phyloP scores from a whole-genome alignment of 2,329 filamentous ascomycete species.

The Lasiodiplodia citricola region DNA sequence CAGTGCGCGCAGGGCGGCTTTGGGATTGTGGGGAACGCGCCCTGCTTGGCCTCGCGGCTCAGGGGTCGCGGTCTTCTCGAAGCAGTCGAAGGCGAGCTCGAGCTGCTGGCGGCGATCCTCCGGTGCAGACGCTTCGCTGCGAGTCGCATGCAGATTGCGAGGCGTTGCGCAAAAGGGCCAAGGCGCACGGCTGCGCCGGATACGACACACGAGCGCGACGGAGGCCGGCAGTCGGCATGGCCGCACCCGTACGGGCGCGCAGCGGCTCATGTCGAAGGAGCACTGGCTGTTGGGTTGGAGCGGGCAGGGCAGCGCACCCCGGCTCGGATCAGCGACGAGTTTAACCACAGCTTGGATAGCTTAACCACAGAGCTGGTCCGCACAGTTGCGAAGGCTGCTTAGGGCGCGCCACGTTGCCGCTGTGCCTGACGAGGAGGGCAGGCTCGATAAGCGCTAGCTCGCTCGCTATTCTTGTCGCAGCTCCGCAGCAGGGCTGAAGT shows the following conservation, averaged over 20 bases:
- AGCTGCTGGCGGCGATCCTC: constrained; percentile 10
- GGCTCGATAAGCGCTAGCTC: constrained; percentile 13
- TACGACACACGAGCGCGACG: constrained; percentile 20
- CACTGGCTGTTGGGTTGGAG: neutral
- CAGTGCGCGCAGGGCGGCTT: neutral
- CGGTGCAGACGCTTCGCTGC: constrained; percentile 6
- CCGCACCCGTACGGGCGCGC: neutral
- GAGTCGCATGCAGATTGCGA: constrained; percentile 21
- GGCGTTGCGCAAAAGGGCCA: constrained; percentile 17
- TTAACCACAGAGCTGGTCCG: constrained; percentile 20
- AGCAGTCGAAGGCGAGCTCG: constrained; percentile 15
- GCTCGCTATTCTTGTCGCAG: constrained; percentile 25
- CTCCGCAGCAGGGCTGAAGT: constrained; percentile 14
- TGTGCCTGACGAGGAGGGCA: constrained; percentile 23
- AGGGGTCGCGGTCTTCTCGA: constrained; percentile 22
- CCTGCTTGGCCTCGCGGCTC: constrained; percentile 14
- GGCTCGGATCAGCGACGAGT: constrained; percentile 6
- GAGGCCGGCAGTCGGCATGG: constrained; percentile 6
- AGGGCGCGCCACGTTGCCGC: constrained; percentile 22
- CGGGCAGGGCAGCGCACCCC: constrained; percentile 1
- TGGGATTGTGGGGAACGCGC: constrained; percentile 22
- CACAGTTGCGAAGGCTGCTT: constrained; percentile 15
- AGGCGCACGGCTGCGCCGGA: constrained; percentile 15
- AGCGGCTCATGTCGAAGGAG: neutral
- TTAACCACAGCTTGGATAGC: neutral